Evolutionary conservation across 306 rosid genomes (phyloP).

Genomic region (Vicia faba): DNA sequence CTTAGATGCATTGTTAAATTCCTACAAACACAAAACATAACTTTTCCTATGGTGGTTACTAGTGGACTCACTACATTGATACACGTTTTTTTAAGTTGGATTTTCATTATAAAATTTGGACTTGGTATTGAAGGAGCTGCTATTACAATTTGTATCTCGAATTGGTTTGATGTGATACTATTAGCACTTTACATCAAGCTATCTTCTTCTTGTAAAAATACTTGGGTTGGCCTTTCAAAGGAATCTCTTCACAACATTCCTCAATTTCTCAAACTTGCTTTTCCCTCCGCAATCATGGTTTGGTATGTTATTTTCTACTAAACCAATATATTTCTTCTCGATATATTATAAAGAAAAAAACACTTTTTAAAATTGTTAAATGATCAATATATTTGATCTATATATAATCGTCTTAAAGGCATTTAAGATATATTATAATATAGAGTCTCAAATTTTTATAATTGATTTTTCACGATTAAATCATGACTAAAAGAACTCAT

Average conservation of each 20-base stretch:
- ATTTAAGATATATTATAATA: too few relatives aligned
- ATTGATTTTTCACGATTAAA: too few relatives aligned
- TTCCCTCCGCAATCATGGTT: slow-evolving; percentile 71
- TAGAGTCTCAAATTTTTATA: too few relatives aligned
- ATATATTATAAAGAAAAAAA: too few relatives aligned
- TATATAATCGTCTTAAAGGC: too few relatives aligned
- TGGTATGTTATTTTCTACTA: slow-evolving; percentile 46
- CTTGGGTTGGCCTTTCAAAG: slow-evolving; percentile 62
- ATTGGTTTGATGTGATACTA: slow-evolving; percentile 56
- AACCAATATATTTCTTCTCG: neutral
- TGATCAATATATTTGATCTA: too few relatives aligned
- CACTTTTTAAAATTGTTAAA: too few relatives aligned
- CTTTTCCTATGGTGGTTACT: slow-evolving; percentile 60
- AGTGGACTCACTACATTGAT: slow-evolving; percentile 35
- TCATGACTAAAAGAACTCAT: too few relatives aligned
- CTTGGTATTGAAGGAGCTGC: slow-evolving; percentile 65
- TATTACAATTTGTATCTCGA: slow-evolving; percentile 53
- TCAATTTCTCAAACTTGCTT: slow-evolving; percentile 52
- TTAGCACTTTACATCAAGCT: slow-evolving; percentile 44
- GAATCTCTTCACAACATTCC: slow-evolving; percentile 48
- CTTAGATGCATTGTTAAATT: slow-evolving; percentile 57
- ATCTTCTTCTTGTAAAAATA: slow-evolving; percentile 51
- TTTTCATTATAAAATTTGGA: slow-evolving; percentile 47
- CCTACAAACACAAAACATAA: slow-evolving; percentile 61
- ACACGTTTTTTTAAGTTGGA: slow-evolving; percentile 58